These are phyloP conservation scores for Flaveria ramosissima DNA, from an alignment of 129 eudicot species.

Conservation along the genomic window DNA sequence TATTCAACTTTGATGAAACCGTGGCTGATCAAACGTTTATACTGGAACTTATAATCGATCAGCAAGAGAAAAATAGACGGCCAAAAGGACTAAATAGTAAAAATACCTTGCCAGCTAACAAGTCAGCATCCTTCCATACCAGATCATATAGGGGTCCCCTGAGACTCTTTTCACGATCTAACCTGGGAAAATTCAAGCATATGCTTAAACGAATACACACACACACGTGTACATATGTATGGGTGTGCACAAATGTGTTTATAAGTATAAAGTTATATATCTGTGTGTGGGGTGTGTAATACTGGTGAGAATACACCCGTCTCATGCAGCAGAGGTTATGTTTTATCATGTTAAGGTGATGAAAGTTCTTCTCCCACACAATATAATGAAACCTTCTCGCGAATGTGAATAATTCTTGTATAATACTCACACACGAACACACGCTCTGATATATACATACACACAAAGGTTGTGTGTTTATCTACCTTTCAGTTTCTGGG, in stretches of 20 bases:
- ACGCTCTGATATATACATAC: neutral
- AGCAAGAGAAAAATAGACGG: no score
- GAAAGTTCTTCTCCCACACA: neutral
- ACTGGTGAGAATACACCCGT: neutral
- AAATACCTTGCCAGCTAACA: constrained; percentile 72
- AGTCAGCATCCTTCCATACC: constrained; percentile 68
- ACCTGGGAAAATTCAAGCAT: constrained; percentile 47
- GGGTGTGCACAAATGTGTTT: neutral
- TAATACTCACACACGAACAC: neutral
- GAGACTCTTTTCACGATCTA: constrained; percentile 42
- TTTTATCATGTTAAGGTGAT: neutral
- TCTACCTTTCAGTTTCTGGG: constrained; percentile 61
- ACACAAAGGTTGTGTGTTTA: neutral
- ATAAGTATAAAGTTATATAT: no score
- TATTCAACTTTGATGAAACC: neutral
- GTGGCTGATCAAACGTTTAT: neutral
- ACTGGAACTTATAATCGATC: no score
- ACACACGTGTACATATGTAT: neutral
- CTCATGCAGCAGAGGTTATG: neutral
- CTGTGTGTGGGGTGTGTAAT: no score
- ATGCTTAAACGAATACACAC: neutral
- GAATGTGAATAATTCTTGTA: neutral
- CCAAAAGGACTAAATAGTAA: neutral
- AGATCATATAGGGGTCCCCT: constrained; percentile 58
- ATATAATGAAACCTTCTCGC: no score